Evolutionary conservation across 2,329 filamentous ascomycete genomes (phyloP).

Genomic region (Gnomoniopsis smithogilvyi): DNA sequence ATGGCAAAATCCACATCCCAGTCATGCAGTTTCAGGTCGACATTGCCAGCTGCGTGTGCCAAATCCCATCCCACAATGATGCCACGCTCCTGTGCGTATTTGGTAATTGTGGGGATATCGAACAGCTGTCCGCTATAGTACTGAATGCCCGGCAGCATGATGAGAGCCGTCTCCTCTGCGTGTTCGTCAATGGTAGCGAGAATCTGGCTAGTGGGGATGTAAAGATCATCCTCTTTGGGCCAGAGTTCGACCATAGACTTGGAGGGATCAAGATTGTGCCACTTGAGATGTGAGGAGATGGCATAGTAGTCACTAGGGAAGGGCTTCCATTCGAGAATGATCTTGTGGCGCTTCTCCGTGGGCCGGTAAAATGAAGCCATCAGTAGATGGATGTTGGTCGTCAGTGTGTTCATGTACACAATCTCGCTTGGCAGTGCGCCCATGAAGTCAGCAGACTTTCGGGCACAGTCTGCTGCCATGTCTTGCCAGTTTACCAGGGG

Average conservation of each 20-base stretch:
- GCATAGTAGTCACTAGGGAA: constrained; percentile 90
- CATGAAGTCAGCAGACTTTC: constrained; percentile 68
- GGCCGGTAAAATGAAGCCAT: constrained; percentile 83
- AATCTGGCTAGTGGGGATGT: constrained; percentile 69
- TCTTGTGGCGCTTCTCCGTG: constrained; percentile 63
- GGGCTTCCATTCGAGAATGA: constrained; percentile 85
- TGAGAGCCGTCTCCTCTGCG: constrained; percentile 66
- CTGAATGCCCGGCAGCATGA: constrained; percentile 83
- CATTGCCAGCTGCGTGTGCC: constrained; percentile 82
- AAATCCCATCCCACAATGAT: constrained; percentile 84
- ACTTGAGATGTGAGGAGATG: constrained; percentile 74
- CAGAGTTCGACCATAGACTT: constrained; percentile 59
- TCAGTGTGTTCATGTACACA: constrained; percentile 85
- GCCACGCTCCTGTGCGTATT: constrained; percentile 67
- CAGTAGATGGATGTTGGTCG: constrained; percentile 75
- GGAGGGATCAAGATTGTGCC: constrained; percentile 64
- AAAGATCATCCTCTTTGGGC: constrained; percentile 32
- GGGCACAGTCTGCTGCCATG: constrained; percentile 71
- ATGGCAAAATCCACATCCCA: constrained; percentile 90
- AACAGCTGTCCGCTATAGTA: constrained; percentile 91
- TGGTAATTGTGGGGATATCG: constrained; percentile 77
- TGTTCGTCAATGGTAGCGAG: constrained; percentile 72
- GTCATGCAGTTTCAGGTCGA: constrained; percentile 74
- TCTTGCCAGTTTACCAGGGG: constrained; percentile 72
- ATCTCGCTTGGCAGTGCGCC: constrained; percentile 72